Conservation (phyloP, 345 rosid species). For the Barbarea vulgaris region DNA sequence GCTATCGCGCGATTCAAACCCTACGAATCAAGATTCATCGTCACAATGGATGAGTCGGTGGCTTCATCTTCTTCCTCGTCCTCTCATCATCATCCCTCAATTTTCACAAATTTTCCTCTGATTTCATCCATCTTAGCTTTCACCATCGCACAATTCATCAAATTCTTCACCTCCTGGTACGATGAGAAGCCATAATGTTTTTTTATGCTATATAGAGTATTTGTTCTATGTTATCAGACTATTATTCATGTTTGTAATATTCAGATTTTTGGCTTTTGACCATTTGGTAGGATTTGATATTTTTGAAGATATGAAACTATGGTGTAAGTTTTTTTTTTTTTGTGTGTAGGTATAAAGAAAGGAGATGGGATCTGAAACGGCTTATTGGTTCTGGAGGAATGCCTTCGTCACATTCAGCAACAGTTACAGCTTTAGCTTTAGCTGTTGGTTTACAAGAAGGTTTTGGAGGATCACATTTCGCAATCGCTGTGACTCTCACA, state of each 20-base stretch:
- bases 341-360: conserved; percentile 72
- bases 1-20: background rate
- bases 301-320: conserved; percentile 49
- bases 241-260: background rate
- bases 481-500: conserved; percentile 64
- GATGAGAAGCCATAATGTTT: background rate
- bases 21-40: conserved; percentile 3
- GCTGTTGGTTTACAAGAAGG: conserved; percentile 79
- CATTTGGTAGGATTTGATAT: background rate
- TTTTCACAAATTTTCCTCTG: conserved; percentile 65
- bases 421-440: conserved; percentile 69
- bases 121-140: conserved; percentile 59
- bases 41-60: conserved; percentile 42
- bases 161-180: conserved; percentile 75
- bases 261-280: background rate
- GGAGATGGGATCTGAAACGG: conserved; percentile 67
- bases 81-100: conserved; percentile 41
- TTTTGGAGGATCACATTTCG: conserved; percentile 65
- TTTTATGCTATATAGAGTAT: background rate
- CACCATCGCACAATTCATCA: conserved; percentile 64
- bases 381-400: conserved; percentile 92
- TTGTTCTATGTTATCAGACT: background rate
- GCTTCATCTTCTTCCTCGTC: conserved; percentile 40
- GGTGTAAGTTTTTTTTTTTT: conserved; percentile 27
- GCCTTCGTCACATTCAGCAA: conserved; percentile 96